phyloP scores from a whole-genome alignment of 352 stramenopile genomes.

The Phytophthora citricola region DNA sequence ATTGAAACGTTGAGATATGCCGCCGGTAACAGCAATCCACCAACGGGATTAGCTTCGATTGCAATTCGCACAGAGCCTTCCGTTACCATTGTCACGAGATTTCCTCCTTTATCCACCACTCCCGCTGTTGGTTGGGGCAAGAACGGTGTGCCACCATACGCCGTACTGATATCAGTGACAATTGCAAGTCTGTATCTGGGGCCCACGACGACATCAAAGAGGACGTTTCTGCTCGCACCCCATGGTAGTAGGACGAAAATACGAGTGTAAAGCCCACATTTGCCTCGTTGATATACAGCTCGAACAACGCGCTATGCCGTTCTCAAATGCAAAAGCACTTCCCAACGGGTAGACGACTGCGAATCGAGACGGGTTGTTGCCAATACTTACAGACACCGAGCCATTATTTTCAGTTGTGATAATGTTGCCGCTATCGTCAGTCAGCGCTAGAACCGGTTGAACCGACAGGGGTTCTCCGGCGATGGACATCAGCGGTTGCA shows the following conservation, averaged over 20 bases:
- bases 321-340: slow-evolving; percentile 72
- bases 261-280: slow-evolving; percentile 73
- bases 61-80: slow-evolving; percentile 64
- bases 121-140: slow-evolving; percentile 74
- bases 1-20: slow-evolving; percentile 60
- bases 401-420: slow-evolving; percentile 64
- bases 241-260: slow-evolving; percentile 70
- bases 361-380: slow-evolving; percentile 59
- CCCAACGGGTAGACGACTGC: slow-evolving; percentile 51
- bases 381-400: slow-evolving; percentile 60
- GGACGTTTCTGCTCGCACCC: slow-evolving; percentile 72
- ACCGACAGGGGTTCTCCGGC: slow-evolving; percentile 68
- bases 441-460: slow-evolving; percentile 73
- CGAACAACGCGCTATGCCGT: slow-evolving; percentile 76
- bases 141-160: slow-evolving; percentile 79
- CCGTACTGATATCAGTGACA: slow-evolving; percentile 77
- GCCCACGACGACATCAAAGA: slow-evolving; percentile 73
- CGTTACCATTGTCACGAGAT: slow-evolving; percentile 56
- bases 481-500: slow-evolving; percentile 68
- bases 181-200: slow-evolving; percentile 66
- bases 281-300: slow-evolving; percentile 72
- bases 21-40: slow-evolving; percentile 58
- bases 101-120: slow-evolving; percentile 84
- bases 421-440: slow-evolving; percentile 82
- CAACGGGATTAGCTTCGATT: slow-evolving; percentile 71